Percentiles rank a stretch among this genome's conserved stretches.
Conservation (phyloP, 495 filamentous ascomycete genomes). For the Hypomontagnella monticulosa region DNA sequence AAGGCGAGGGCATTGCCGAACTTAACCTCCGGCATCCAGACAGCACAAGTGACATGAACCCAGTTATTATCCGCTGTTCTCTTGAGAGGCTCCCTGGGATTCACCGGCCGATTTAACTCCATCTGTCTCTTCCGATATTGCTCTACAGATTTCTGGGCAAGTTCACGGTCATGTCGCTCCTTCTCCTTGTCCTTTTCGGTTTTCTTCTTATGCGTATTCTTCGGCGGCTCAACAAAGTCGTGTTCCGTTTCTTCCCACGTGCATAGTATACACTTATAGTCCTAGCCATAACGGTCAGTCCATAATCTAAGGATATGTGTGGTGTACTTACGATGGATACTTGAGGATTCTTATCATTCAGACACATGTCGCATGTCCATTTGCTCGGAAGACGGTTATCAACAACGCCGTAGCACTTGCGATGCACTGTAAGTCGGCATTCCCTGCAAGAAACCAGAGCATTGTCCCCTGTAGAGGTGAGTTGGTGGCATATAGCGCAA, state of each 20-base stretch:
- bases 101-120: conserved; percentile 78
- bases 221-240: conserved; percentile 85
- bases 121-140: conserved; percentile 85
- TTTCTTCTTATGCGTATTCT: conserved; percentile 89
- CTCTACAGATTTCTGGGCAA: conserved; percentile 74
- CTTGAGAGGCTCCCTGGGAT: conserved; percentile 92
- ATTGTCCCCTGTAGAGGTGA: conserved; percentile 76
- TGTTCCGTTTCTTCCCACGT: conserved; percentile 79
- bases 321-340: conserved; percentile 77
- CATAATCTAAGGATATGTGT: background rate
- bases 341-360: conserved; percentile 87
- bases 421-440: conserved; percentile 93
- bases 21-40: conserved; percentile 91
- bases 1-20: conserved; percentile 85
- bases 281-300: conserved; percentile 56
- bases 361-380: conserved; percentile 96
- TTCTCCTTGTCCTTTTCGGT: conserved; percentile 90
- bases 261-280: conserved; percentile 92
- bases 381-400: conserved; percentile 75
- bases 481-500: conserved; percentile 82
- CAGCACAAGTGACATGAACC: conserved; percentile 94
- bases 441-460: conserved; percentile 76
- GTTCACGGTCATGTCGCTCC: conserved; percentile 83
- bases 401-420: conserved; percentile 86
- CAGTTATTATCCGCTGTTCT: conserved; percentile 94